A percentile compares a stretch with the other conserved stretches of the same genome.
These are phyloP conservation scores for Fusarium domesticum DNA, from an alignment of 2,329 filamentous ascomycete genomes.

Conservation along the genomic window DNA sequence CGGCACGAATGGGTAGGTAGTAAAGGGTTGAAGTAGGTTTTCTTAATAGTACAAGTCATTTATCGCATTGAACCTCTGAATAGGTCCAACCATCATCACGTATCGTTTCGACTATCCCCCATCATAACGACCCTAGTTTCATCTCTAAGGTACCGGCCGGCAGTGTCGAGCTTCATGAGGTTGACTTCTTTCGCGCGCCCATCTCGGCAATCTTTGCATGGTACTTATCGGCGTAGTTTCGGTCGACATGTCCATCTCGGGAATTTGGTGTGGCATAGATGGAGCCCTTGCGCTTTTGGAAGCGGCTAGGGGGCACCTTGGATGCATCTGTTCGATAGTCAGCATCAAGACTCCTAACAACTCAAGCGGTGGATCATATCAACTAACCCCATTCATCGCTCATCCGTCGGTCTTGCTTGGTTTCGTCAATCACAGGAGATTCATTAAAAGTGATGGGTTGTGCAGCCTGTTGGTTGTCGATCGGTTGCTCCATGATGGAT, in stretches of 20 bases:
- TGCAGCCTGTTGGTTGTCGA: constrained; percentile 25
- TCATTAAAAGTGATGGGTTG: constrained; percentile 29
- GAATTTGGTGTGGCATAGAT: constrained; percentile 65
- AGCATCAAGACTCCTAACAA: background rate
- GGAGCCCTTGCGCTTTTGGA: constrained; percentile 67
- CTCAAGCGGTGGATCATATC: background rate
- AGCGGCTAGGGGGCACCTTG: constrained; percentile 64
- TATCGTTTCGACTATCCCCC: background rate
- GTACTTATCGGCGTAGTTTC: constrained; percentile 57
- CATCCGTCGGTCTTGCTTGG: constrained; percentile 35
- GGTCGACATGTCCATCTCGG: constrained; percentile 62
- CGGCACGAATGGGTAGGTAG: constrained; percentile 7
- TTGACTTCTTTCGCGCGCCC: constrained; percentile 37
- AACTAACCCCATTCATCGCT: constrained; percentile 51
- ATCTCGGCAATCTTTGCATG: constrained; percentile 58
- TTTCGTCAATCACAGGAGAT: constrained; percentile 27
- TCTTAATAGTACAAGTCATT: constrained; percentile 20
- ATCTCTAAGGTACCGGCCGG: too few species aligned
- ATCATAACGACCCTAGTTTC: too few species aligned
- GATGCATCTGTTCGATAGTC: constrained; percentile 50
- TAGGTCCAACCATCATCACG: constrained; percentile 5
- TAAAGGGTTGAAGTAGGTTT: too few species aligned
- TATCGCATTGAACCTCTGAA: constrained; percentile 13
- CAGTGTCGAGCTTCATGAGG: background rate
- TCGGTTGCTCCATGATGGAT: constrained; percentile 28